Evolutionary conservation across 257 asterid genomes (phyloP).

Genomic region (Nicotiana benthamiana): DNA sequence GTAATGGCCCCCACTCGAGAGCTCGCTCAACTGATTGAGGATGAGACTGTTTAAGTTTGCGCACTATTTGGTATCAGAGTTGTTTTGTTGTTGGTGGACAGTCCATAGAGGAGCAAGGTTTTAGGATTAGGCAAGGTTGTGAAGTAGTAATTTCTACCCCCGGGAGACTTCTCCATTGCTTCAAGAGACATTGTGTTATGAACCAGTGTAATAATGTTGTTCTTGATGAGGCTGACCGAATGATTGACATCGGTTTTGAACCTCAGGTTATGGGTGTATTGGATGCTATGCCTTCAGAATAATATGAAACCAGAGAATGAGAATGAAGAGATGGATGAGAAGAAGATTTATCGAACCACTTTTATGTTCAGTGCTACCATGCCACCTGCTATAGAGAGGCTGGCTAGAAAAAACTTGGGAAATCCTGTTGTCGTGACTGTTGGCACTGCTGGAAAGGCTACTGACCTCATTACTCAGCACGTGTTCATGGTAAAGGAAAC

Average conservation of each 20-base stretch:
- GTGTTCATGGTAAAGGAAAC: constrained; percentile 48
- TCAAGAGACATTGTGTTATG: constrained; percentile 23
- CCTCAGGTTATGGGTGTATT: constrained; percentile 37
- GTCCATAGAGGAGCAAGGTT: constrained; percentile 46
- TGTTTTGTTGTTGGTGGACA: constrained; percentile 51
- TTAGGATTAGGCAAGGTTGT: constrained; percentile 29
- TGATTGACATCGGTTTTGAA: constrained; percentile 29
- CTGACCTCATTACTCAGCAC: constrained; percentile 43
- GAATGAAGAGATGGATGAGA: constrained; percentile 56
- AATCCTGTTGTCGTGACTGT: constrained; percentile 58
- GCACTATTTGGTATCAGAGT: constrained; percentile 39
- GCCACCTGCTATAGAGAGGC: constrained; percentile 59
- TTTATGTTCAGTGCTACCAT: constrained; percentile 60
- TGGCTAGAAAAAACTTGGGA: constrained; percentile 49
- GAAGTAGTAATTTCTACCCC: constrained; percentile 33
- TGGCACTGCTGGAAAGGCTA: constrained; percentile 59
- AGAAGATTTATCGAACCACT: constrained; percentile 47
- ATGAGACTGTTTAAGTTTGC: constrained; percentile 36
- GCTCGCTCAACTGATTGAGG: constrained; percentile 31
- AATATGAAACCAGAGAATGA: constrained; percentile 57
- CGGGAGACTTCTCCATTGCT: constrained; percentile 24
- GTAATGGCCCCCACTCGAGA: too few relatives aligned
- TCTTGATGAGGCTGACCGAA: constrained; percentile 30
- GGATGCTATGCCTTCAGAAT: constrained; percentile 61
- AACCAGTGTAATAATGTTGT: constrained; percentile 31